phyloP scores from a whole-genome alignment of 129 eudicot species.

The Pseudognaphalium luteoalbum region DNA sequence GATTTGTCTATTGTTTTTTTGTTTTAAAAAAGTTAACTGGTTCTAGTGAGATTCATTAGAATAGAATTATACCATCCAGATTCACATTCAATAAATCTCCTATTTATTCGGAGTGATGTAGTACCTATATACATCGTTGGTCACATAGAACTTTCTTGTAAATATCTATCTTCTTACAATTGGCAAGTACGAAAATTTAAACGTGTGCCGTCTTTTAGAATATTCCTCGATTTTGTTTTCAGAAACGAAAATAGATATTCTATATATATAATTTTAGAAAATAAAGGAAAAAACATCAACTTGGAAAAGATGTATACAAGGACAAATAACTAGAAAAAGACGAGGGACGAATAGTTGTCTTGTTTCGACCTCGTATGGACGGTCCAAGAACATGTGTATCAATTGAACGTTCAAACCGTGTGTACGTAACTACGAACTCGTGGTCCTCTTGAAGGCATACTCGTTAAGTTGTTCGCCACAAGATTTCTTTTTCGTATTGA shows the following conservation, averaged over 20 bases:
- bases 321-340: background rate
- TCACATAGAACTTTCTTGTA: conserved; percentile 8
- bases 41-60: background rate
- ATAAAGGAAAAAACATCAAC: background rate
- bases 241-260: background rate
- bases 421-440: background rate
- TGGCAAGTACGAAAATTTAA: background rate
- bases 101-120: background rate
- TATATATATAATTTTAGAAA: background rate
- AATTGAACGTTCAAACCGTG: conserved; percentile 19
- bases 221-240: background rate
- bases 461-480: background rate
- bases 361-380: conserved; percentile 13
- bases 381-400: conserved; percentile 15
- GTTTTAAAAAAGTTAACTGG: no score
- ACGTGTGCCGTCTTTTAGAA: conserved; percentile 18
- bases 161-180: conserved; percentile 21
- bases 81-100: background rate
- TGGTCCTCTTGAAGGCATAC: conserved; percentile 24
- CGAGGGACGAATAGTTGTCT: conserved; percentile 11
- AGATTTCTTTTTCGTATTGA: background rate
- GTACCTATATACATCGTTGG: background rate
- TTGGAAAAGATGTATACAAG: background rate
- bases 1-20: no score
- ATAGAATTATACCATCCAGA: no score